Evolutionary conservation across 2,329 filamentous ascomycete species (phyloP), one percentile per base, ranked within the genome.

Genomic region (Scedosporium minutisporum): DNA sequence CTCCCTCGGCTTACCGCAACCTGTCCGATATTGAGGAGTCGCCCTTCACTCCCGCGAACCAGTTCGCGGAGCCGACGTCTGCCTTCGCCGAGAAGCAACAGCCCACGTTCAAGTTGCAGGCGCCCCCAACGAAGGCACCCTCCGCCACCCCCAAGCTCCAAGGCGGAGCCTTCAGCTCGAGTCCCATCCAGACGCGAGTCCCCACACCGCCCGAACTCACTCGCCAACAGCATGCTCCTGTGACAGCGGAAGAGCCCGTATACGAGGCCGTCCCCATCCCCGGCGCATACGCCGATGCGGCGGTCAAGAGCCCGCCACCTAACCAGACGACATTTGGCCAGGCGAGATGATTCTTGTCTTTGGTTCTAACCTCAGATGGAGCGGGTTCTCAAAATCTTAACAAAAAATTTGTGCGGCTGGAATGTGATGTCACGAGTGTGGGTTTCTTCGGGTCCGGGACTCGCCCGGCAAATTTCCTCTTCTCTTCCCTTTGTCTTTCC

Each of bases 181-280:
- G 78, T 68, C 69, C 74, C 64, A 67, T 76, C 66, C 69, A 73
- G 63, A 67, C 80, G 67, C 65, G 74, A 21, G 44, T 68, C 60
- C 67, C 69, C 63, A 72, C 74, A 42, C 64, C 68, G 62, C 72
- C 73, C 12, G 70, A 74, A 59, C 78, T 81, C 68, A 78, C 78
- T 61, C 69, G 81, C 64, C 82, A 87, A 67, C 80, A 87, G 59
- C 89, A 91, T 67, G 86, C 87, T 18, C 83, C 82, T 10, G 82
- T 86, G 27, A 89, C 89, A 9, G 87, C 89, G 0, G 89, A 92
- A 58, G 93, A 97, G 80, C 85, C 89, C 68, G 85, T 87, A 58
- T 97, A 96, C 74, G 93, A 87, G 12, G 79, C 88, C 23, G 93
- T 97, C 38, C 91, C 93, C 0, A 96, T 97, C 64, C 93, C 93